Conservation (phyloP, 163 green algal genomes). For the Prototheca stagnorum region DNA sequence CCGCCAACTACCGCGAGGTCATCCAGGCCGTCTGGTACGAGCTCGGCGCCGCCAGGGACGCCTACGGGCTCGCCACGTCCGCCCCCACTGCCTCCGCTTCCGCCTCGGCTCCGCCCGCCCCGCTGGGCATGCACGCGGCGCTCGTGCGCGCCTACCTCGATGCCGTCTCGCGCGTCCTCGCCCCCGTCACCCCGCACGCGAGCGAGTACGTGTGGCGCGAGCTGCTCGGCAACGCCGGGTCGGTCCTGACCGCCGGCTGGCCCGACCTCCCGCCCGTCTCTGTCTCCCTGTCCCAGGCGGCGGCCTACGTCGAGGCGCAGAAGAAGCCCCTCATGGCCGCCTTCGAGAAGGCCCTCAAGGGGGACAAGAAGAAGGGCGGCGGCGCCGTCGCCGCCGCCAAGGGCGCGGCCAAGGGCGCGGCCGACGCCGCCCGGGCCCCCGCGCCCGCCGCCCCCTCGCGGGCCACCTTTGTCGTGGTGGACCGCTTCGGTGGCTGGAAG, state of each 20-base stretch:
- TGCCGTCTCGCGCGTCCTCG: constrained; percentile 52
- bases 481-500: constrained; percentile 72
- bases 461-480: constrained; percentile 47
- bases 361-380: too few species aligned
- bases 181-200: constrained; percentile 83
- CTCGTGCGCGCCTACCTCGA: constrained; percentile 76
- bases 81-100: too few species aligned
- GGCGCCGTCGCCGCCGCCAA: background rate
- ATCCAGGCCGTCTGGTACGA: constrained; percentile 72
- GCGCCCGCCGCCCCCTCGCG: background rate
- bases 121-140: constrained; percentile 57
- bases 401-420: background rate
- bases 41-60: constrained; percentile 69
- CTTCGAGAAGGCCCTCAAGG: constrained; percentile 1
- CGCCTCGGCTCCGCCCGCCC: too few species aligned
- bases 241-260: constrained; percentile 63
- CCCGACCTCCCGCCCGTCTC: constrained; percentile 43
- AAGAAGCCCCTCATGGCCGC: constrained; percentile 1
- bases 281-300: constrained; percentile 41
- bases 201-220: constrained; percentile 81
- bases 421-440: background rate
- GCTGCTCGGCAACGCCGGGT: constrained; percentile 46
- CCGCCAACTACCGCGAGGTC: constrained; percentile 86
- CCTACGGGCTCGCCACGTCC: constrained; percentile 70
- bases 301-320: constrained; percentile 12